Evolutionary conservation across 108 stramenopile species (phyloP), one percentile per base, ranked within the genome.

Genomic region (Aurantiochytrium sp.): DNA sequence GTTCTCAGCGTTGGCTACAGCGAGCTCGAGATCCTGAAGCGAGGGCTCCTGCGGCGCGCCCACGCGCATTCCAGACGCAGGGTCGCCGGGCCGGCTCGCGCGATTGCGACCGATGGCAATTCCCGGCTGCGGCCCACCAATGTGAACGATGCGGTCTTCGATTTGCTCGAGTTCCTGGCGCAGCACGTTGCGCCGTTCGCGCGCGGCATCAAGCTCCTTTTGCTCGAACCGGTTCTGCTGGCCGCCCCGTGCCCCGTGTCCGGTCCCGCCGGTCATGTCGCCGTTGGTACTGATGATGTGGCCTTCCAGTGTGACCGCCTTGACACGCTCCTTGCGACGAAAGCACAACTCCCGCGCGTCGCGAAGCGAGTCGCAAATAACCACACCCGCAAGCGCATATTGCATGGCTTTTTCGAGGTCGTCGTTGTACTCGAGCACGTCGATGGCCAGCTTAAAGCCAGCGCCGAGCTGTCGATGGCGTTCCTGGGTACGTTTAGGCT

Each of bases 231-330:
- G 44, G 4, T 58, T 44, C 19, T 49, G 73, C 60, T 16, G 58
- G 42, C 64, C 64, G 35, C 51, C 69, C 5, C 83, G 43, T 29
- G 18, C 51, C 51, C 44, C 28, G 2, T 53, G 55, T 14, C 95
- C 92, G 18, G 95, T 93, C 71, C 99, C 99, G 6, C 99, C 99
- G 6, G 98, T 99, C 97, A 99, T 99, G 71, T 96, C 97, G 44
- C 98, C 99, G 16, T 96, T 96, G 92, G 98, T 98, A 93, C 95
- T 95, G 88, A 99, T 98, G 64, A 98, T 96, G 45, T 95, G 95
- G 8, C 99, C 99, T 44, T 92, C 95, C 44, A 98, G 49, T 5
- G 98, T 98, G 59, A 99, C 98, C 5, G 97, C 98, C 92, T 98
- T 98, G 94, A 87, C 59, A 0, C 83, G 49, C 76, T 87, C 44